These are phyloP conservation scores for Flaveria ramosissima DNA, from an alignment of 129 eudicot species.

Conservation along the genomic window DNA sequence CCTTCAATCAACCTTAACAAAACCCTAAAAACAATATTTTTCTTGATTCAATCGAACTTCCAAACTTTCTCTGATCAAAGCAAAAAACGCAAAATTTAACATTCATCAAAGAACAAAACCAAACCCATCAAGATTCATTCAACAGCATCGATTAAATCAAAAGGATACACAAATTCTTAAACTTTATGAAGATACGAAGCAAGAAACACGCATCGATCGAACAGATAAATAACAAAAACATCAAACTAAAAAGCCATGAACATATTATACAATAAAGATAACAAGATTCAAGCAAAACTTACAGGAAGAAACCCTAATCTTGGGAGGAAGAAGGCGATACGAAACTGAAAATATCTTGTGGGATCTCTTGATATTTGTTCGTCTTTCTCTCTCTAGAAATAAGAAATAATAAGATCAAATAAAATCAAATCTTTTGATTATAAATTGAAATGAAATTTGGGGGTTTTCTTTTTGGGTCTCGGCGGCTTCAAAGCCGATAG, in stretches of 20 bases:
- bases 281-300: background rate
- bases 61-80: constrained; percentile 29
- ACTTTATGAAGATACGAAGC: background rate
- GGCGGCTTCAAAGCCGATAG: constrained; percentile 19
- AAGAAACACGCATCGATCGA: constrained; percentile 13
- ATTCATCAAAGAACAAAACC: constrained; percentile 14
- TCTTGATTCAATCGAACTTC: constrained; percentile 22
- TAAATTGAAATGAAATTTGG: too few relatives aligned
- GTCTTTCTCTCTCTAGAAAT: constrained; percentile 28
- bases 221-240: background rate
- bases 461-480: background rate
- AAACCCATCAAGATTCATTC: background rate
- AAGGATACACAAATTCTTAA: background rate
- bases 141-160: background rate
- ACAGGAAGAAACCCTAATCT: constrained; percentile 42
- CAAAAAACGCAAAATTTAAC: background rate
- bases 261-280: background rate
- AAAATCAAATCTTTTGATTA: background rate
- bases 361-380: background rate
- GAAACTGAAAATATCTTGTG: constrained; percentile 30
- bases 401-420: background rate
- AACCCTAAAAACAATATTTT: background rate
- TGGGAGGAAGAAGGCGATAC: constrained; percentile 31
- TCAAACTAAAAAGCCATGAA: background rate
- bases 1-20: background rate